Base-by-base conservation (phyloP, 805 yeast genomes). In the Nakazawaea siamensis region DNA sequence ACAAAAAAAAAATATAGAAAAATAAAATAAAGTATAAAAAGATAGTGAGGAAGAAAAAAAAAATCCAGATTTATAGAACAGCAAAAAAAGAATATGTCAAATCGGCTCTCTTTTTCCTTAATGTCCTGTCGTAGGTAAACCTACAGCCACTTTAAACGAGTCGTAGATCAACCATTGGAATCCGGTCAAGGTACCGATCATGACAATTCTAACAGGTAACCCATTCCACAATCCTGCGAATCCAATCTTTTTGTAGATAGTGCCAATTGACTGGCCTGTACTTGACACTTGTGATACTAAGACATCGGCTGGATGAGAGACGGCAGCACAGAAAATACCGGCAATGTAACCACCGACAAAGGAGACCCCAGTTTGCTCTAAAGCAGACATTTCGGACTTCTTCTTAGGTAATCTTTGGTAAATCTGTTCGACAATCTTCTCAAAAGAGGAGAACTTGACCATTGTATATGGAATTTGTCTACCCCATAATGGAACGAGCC, bases 291-390 rank as follows among this genome's bases (percentile, higher is more conserved):
- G 84, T 32, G 95, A 83, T 18, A 90, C 97, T 95, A 92, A 80
- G 23, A 90, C 97, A 60, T 90, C 98, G n/a, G 97, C 97, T 15
- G 98, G 98, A 58, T 92, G 97, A 18, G 97, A 88, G 13, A 88
- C 92, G 34, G 82, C 64, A 6, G 98, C 97, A 68, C 97, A 90
- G 65, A 88, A 75, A 37, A 92, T 79, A 78, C 97, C 98, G 9
- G 97, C 98, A 54, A 90, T 73, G 64, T 90, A 90, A 56, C 98
- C 97, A 58, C 95, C 96, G 31, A 78, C 66, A 65, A 90, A 92
- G 17, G 95, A 85, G 27, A 92, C 95, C 34, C 96, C 94, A 16
- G 96, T 90, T 62, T 92, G 97, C 51, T 80, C 80, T 28, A 78
- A 46, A 28, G 77, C 58, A 10, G 84, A 64, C 67, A 83, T 85